These are phyloP conservation scores for Cucurbita ficifolia DNA, from an alignment of 306 rosid genomes.

Conservation along the genomic window DNA sequence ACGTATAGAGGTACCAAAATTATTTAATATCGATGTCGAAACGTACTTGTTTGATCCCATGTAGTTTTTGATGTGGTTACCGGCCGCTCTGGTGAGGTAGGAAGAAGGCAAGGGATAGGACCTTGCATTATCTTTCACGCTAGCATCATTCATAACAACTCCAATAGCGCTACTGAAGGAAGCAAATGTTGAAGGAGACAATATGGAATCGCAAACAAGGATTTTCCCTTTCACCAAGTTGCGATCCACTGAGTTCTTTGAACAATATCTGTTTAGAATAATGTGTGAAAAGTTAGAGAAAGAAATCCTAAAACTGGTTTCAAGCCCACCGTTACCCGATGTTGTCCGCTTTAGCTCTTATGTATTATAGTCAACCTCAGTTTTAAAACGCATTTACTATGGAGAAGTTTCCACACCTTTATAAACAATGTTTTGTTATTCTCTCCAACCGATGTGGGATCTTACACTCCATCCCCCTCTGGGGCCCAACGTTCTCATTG, in stretches of 20 bases:
- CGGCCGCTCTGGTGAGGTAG: background rate
- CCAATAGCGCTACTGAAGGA: conserved; percentile 15
- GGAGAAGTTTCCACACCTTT: too few species aligned
- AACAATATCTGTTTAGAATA: conserved; percentile 11
- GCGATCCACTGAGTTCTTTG: background rate
- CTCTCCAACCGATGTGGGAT: too few species aligned
- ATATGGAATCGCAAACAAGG: conserved; percentile 19
- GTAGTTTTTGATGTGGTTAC: conserved; percentile 3
- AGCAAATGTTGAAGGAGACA: background rate
- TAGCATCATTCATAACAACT: background rate
- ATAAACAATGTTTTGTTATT: too few species aligned
- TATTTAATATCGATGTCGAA: background rate
- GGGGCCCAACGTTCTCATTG: too few species aligned
- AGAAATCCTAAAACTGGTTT: background rate
- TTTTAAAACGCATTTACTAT: too few species aligned
- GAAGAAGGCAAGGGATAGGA: conserved; percentile 18
- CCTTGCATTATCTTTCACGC: background rate
- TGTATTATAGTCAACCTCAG: too few species aligned
- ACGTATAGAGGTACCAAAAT: too few species aligned
- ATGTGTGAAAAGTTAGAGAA: background rate
- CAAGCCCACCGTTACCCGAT: too few species aligned
- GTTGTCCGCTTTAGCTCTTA: too few species aligned
- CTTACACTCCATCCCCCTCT: too few species aligned
- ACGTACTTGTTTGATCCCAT: conserved; percentile 12
- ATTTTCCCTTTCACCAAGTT: conserved; percentile 30